phyloP scores from a whole-genome alignment of 352 stramenopile species.

The Hyaloperonospora arabidopsidis region DNA sequence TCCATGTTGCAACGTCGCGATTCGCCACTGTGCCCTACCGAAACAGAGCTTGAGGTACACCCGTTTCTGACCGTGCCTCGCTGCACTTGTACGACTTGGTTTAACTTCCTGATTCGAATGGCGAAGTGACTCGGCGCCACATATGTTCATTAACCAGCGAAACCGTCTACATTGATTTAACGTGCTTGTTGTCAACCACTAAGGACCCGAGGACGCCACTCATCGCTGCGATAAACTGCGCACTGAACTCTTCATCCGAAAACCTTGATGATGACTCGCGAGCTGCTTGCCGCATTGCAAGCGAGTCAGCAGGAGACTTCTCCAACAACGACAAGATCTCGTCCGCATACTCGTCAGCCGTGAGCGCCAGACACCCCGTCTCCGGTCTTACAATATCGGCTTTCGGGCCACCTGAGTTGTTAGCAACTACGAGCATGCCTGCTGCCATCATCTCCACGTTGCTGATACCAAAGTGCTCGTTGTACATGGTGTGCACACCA shows the following conservation, averaged over 20 bases:
- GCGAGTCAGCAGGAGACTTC: conserved; percentile 21
- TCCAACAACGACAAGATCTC: conserved; percentile 62
- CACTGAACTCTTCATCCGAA: conserved; percentile 62
- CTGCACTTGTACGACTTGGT: too few relatives aligned
- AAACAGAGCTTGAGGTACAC: too few relatives aligned
- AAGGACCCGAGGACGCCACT: conserved; percentile 18
- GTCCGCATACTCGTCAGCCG: conserved; percentile 84
- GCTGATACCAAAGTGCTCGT: conserved; percentile 99
- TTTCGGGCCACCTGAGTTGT: conserved; percentile 95
- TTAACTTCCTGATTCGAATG: too few relatives aligned
- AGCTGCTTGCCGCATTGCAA: conserved; percentile 35
- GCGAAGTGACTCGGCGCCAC: too few relatives aligned
- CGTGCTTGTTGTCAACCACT: conserved; percentile 2
- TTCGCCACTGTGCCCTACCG: too few relatives aligned
- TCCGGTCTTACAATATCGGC: conserved; percentile 87
- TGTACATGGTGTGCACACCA: conserved; percentile 99
- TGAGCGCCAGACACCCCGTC: conserved; percentile 77
- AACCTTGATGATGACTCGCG: conserved; percentile 54
- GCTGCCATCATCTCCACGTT: conserved; percentile 99
- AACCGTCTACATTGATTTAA: conserved; percentile 17
- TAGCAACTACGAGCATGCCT: conserved; percentile 92
- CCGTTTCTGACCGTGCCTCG: too few relatives aligned
- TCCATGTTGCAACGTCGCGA: too few relatives aligned
- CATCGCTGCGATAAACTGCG: conserved; percentile 55
- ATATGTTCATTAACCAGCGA: too few relatives aligned